phyloP scores from a whole-genome alignment of 345 rosid species.

The Syzygium aqueum region DNA sequence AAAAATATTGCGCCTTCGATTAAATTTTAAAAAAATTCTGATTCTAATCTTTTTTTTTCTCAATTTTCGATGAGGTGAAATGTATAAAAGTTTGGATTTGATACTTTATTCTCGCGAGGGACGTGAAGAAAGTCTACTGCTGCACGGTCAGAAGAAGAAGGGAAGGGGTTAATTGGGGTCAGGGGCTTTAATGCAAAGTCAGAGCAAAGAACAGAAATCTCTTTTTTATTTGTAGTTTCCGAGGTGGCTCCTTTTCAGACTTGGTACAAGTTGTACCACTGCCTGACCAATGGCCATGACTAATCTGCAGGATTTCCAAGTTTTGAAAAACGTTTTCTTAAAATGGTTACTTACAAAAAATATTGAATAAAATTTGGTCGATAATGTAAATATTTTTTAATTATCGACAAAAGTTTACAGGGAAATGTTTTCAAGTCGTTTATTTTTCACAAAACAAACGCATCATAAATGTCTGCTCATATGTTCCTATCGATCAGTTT shows the following conservation, averaged over 20 bases:
- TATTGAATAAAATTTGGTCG: no score
- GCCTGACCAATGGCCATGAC: not conserved
- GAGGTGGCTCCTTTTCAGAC: not conserved
- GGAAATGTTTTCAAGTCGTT: accelerated
- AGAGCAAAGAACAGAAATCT: not conserved
- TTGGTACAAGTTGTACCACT: not conserved
- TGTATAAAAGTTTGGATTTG: not conserved
- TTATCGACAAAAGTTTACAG: no score
- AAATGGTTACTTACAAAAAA: no score
- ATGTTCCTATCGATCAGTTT: not conserved
- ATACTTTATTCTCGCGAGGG: not conserved
- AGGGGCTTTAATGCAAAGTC: not conserved
- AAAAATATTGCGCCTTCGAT: not conserved
- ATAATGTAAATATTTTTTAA: no score
- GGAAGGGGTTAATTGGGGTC: not conserved
- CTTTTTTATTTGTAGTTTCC: not conserved
- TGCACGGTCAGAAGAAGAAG: not conserved
- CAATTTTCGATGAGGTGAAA: not conserved
- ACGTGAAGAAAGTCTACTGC: not conserved
- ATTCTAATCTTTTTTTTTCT: no score
- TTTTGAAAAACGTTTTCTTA: no score
- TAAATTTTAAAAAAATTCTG: accelerated
- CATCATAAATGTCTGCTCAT: not conserved
- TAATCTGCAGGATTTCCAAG: not conserved
- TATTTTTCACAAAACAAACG: accelerated